Conservation (phyloP, 108 stramenopile genomes). For the Skeletonema menzelii region DNA sequence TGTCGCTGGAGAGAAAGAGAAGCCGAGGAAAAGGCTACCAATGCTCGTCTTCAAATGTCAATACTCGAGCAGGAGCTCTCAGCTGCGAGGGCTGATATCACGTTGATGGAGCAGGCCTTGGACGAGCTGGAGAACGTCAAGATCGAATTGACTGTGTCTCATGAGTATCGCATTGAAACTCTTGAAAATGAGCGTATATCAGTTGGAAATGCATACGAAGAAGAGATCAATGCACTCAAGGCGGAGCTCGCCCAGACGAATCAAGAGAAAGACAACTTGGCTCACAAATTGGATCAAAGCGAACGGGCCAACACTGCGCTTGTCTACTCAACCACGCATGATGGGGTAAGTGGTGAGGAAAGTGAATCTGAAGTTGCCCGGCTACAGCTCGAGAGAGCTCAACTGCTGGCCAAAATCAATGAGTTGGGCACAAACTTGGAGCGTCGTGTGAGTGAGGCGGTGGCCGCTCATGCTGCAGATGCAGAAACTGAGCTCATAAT, state of each 20-base stretch:
- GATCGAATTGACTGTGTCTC: constrained; percentile 56
- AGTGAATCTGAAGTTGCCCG: constrained; percentile 54
- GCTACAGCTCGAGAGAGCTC: constrained; percentile 75
- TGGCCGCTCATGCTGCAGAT: constrained; percentile 63
- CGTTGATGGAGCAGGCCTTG: constrained; percentile 67
- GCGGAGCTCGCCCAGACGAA: constrained; percentile 59
- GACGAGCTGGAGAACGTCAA: constrained; percentile 68
- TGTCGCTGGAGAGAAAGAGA: constrained; percentile 63
- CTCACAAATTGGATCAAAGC: constrained; percentile 63
- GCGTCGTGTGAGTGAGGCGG: constrained; percentile 66
- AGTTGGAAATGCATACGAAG: constrained; percentile 50
- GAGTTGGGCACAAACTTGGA: constrained; percentile 65
- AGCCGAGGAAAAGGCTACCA: constrained; percentile 62
- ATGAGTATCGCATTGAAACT: constrained; percentile 72
- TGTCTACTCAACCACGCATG: constrained; percentile 26
- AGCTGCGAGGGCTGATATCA: constrained; percentile 69
- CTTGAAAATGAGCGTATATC: constrained; percentile 66
- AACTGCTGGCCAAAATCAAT: constrained; percentile 59
- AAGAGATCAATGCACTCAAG: constrained; percentile 59
- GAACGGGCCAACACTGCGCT: constrained; percentile 76
- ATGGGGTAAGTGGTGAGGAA: constrained; percentile 23
- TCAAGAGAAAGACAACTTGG: constrained; percentile 70
- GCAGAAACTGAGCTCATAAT: constrained; percentile 73
- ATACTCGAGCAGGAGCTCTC: constrained; percentile 75
- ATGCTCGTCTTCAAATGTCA: constrained; percentile 58